Evolutionary conservation across 2,329 filamentous ascomycete genomes (phyloP).

Genomic region (Sporothrix pallida): DNA sequence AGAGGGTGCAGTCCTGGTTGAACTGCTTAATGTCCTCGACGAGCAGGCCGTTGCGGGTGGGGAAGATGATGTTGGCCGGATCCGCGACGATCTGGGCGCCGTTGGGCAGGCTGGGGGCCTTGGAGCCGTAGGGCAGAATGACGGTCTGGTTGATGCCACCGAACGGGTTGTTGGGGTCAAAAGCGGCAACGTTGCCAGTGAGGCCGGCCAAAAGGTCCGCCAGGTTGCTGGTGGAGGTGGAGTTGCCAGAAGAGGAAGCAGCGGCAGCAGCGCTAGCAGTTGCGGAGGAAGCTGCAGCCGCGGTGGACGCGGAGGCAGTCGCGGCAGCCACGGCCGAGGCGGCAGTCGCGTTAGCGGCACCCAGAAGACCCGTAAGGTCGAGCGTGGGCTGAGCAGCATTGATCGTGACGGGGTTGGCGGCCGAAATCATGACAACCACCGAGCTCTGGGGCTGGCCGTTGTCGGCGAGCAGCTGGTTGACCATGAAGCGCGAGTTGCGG

Average conservation of each 20-base stretch:
- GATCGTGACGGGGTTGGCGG: conserved; percentile 47
- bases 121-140: conserved; percentile 46
- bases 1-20: conserved; percentile 45
- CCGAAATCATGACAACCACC: conserved; percentile 49
- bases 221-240: background rate
- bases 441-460: conserved; percentile 46
- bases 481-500: conserved; percentile 47
- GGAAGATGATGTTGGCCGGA: conserved; percentile 49
- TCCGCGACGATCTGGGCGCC: conserved; percentile 46
- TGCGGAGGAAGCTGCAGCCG: conserved; percentile 27
- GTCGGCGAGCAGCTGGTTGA: conserved; percentile 50
- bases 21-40: conserved; percentile 46
- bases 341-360: conserved; percentile 24
- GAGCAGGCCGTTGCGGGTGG: conserved; percentile 45
- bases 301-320: conserved; percentile 34
- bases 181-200: conserved; percentile 37
- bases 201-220: background rate
- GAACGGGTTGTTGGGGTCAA: conserved; percentile 45
- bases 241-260: conserved; percentile 34
- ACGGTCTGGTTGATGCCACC: conserved; percentile 45
- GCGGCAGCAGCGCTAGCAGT: conserved; percentile 38
- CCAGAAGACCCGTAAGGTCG: conserved; percentile 36
- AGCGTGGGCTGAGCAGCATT: conserved; percentile 41
- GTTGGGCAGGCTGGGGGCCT: conserved; percentile 42
- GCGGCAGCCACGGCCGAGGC: conserved; percentile 24